These are phyloP conservation scores for Aureobasidium vineae DNA, from an alignment of 2,329 filamentous ascomycete species.

Conservation along the genomic window DNA sequence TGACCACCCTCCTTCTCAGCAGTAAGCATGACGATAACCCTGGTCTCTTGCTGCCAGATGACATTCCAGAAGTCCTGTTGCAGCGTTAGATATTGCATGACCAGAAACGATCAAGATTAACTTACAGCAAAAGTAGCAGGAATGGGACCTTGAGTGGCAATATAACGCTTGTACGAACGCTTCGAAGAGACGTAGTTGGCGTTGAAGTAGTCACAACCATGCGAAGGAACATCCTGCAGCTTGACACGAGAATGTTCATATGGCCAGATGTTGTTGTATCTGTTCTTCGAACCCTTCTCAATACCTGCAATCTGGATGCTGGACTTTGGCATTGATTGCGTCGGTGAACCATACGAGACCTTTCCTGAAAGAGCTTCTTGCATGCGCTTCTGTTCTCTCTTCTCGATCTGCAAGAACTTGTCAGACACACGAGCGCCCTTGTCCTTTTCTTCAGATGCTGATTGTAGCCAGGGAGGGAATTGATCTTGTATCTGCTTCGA, in stretches of 20 bases:
- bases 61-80: slow-evolving; percentile 93
- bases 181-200: slow-evolving; percentile 80
- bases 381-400: slow-evolving; percentile 88
- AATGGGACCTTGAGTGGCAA: slow-evolving; percentile 90
- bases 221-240: slow-evolving; percentile 64
- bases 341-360: slow-evolving; percentile 55
- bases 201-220: slow-evolving; percentile 90
- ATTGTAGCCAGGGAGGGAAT: slow-evolving; percentile 74
- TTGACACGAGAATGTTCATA: slow-evolving; percentile 92
- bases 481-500: slow-evolving; percentile 48
- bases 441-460: slow-evolving; percentile 64
- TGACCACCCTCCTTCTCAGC: slow-evolving; percentile 92
- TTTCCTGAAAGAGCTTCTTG: slow-evolving; percentile 68
- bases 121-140: slow-evolving; percentile 86
- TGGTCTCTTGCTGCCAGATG: slow-evolving; percentile 93
- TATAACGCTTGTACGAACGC: slow-evolving; percentile 86
- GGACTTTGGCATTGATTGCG: slow-evolving; percentile 34
- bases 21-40: slow-evolving; percentile 94
- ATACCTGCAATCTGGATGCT: slow-evolving; percentile 79
- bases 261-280: slow-evolving; percentile 96
- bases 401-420: slow-evolving; percentile 80
- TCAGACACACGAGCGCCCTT: slow-evolving; percentile 78
- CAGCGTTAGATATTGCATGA: not conserved
- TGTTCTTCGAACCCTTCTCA: slow-evolving; percentile 91
- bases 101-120: slow-evolving; percentile 27